Conservation (phyloP, 345 rosid genomes). For the thale cress (Arabidopsis thaliana) region DNA sequence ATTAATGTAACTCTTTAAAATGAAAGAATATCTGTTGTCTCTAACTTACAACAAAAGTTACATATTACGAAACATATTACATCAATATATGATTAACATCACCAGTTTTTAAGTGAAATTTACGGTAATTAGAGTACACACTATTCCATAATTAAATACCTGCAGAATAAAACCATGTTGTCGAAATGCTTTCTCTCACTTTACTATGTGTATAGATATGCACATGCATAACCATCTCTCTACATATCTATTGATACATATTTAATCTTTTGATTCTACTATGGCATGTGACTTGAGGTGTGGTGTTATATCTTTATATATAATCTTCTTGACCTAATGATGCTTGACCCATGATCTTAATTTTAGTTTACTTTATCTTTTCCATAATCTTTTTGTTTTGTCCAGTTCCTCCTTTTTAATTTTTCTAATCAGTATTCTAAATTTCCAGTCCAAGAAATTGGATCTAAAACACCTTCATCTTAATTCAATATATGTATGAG, state of each 20-base stretch:
- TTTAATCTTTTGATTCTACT: constrained; percentile 31
- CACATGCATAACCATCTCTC: constrained; percentile 36
- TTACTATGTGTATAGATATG: constrained; percentile 15
- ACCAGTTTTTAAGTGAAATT: constrained; percentile 21
- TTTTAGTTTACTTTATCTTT: constrained; percentile 24
- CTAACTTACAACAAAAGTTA: constrained; percentile 13
- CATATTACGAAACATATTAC: constrained; percentile 18
- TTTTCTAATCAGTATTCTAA: constrained; percentile 1
- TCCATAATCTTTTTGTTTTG: constrained; percentile 31
- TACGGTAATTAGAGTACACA: constrained; percentile 41
- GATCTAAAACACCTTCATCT: constrained; percentile 20
- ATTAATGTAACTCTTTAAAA: constrained; percentile 7
- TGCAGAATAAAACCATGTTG: constrained; percentile 45
- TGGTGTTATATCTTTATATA: constrained; percentile 39
- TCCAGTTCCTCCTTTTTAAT: constrained; percentile 15
- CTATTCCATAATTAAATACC: constrained; percentile 39
- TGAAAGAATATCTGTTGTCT: constrained; percentile 34
- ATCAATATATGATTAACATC: constrained; percentile 18
- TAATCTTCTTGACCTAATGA: constrained; percentile 44
- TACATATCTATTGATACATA: constrained; percentile 13
- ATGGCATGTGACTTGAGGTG: constrained; percentile 48
- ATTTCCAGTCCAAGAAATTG: constrained; percentile 13
- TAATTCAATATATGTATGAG: not conserved
- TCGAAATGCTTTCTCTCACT: constrained; percentile 37
- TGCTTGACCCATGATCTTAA: constrained; percentile 46